Conservation (phyloP, 2,329 filamentous ascomycete species). For the Phyllosticta citriasiana region DNA sequence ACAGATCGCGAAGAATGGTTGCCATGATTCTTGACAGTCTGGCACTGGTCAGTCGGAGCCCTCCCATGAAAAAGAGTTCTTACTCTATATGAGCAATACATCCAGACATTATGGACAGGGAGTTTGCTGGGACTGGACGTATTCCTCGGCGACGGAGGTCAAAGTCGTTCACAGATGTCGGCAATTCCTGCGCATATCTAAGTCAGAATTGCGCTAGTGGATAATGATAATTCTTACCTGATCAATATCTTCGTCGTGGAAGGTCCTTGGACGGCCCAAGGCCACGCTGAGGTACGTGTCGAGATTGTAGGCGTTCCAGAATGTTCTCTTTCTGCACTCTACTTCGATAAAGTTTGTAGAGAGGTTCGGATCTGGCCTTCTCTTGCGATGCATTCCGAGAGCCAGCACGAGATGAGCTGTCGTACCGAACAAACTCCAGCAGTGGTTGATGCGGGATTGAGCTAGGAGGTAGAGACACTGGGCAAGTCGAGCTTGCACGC, state of each 20-base stretch:
- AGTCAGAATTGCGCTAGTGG: slow-evolving; percentile 29
- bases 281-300: slow-evolving; percentile 55
- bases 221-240: slow-evolving; percentile 32
- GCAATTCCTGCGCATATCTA: slow-evolving; percentile 22
- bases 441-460: slow-evolving; percentile 50
- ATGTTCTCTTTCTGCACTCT: slow-evolving; percentile 49
- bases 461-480: slow-evolving; percentile 51
- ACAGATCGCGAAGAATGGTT: slow-evolving; percentile 36
- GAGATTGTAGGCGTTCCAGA: slow-evolving; percentile 54
- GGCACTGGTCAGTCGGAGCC: accelerated
- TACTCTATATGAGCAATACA: slow-evolving; percentile 35
- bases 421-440: slow-evolving; percentile 51
- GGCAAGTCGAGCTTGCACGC: slow-evolving; percentile 47
- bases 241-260: slow-evolving; percentile 55
- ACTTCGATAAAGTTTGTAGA: slow-evolving; percentile 35
- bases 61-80: not conserved
- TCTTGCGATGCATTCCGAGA: slow-evolving; percentile 21
- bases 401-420: slow-evolving; percentile 43
- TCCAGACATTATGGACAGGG: slow-evolving; percentile 35
- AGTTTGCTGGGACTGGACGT: slow-evolving; percentile 17
- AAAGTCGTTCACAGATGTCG: slow-evolving; percentile 25
- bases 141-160: slow-evolving; percentile 22
- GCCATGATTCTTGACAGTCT: slow-evolving; percentile 36
- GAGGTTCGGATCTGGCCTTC: slow-evolving; percentile 7
- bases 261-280: slow-evolving; percentile 49